Evolutionary conservation across 352 stramenopile genomes (phyloP).

Genomic region (Phytophthora constricta): DNA sequence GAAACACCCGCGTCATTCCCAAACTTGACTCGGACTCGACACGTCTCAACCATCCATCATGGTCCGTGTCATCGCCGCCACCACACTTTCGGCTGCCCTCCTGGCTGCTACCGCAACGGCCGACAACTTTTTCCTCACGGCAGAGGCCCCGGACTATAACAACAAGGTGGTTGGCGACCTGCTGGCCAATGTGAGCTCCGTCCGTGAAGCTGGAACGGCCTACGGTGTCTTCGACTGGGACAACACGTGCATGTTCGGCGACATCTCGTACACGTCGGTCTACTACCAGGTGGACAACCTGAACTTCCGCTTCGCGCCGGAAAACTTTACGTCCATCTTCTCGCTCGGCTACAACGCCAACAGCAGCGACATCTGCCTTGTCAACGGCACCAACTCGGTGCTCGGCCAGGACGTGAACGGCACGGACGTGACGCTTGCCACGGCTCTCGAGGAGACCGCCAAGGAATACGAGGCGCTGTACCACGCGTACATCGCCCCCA

Average conservation of each 20-base stretch:
- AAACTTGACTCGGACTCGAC: conserved; percentile 12
- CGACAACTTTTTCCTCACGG: conserved; percentile 42
- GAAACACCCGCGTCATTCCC: conserved; percentile 17
- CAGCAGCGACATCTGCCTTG: conserved; percentile 54
- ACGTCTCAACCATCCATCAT: conserved; percentile 13
- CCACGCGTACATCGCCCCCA: conserved; percentile 56
- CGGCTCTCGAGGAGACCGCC: conserved; percentile 33
- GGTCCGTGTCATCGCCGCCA: conserved; percentile 28
- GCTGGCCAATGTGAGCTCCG: conserved; percentile 40
- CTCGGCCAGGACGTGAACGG: conserved; percentile 49
- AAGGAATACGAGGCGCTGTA: conserved; percentile 64
- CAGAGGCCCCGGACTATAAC: conserved; percentile 68
- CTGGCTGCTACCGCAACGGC: conserved; percentile 18
- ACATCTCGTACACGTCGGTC: conserved; percentile 73
- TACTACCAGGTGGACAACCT: conserved; percentile 67
- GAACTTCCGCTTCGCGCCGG: conserved; percentile 53
- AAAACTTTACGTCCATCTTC: conserved; percentile 52
- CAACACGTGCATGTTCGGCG: conserved; percentile 72
- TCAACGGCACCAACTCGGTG: conserved; percentile 51
- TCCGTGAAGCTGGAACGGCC: conserved; percentile 44
- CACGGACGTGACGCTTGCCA: conserved; percentile 50
- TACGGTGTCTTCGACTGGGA: conserved; percentile 73
- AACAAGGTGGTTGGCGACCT: conserved; percentile 52
- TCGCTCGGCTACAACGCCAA: conserved; percentile 60
- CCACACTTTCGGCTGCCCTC: conserved; percentile 25